Percentiles rank a stretch among this genome's conserved stretches.
These are phyloP conservation scores for Holtermanniella nyarrowii DNA, from an alignment of 768 basidiomycete species.

Conservation along the genomic window DNA sequence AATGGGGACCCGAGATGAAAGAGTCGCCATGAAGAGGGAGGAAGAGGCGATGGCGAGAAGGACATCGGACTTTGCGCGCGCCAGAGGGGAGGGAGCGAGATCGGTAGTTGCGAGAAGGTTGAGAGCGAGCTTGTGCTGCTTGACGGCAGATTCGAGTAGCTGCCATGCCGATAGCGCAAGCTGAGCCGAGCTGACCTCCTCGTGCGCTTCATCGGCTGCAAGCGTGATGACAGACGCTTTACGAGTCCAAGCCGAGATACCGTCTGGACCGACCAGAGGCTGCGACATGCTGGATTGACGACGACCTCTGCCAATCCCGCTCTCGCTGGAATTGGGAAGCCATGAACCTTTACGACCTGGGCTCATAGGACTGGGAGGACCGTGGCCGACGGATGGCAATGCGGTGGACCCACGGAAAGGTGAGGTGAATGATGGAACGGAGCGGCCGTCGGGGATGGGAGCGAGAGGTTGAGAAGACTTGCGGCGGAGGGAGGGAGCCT, in stretches of 20 bases:
- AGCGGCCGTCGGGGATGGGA: constrained; percentile 1
- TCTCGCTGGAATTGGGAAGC: constrained; percentile 13
- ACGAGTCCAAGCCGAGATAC: constrained; percentile 34
- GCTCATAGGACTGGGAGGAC: not conserved
- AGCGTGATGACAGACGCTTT: constrained; percentile 36
- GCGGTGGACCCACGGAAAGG: constrained; percentile 7
- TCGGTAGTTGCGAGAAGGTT: constrained; percentile 26
- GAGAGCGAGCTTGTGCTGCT: constrained; percentile 38
- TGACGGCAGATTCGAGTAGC: constrained; percentile 30
- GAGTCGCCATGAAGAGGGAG: constrained; percentile 34
- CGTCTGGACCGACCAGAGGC: constrained; percentile 24
- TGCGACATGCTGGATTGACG: constrained; percentile 24
- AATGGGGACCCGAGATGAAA: constrained; percentile 23
- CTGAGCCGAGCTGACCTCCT: constrained; percentile 22
- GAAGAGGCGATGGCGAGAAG: constrained; percentile 30
- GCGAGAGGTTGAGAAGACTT: constrained; percentile 1
- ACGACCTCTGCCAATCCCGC: constrained; percentile 5
- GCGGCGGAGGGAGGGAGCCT: not conserved
- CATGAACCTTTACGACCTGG: constrained; percentile 24
- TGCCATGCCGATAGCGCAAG: constrained; percentile 35
- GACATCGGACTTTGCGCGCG: constrained; percentile 26
- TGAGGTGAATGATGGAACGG: not conserved
- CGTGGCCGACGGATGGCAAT: not conserved
- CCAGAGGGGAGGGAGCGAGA: constrained; percentile 23
- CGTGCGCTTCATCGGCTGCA: constrained; percentile 17